Percentiles rank a stretch among this genome's conserved stretches.
phyloP scores from a whole-genome alignment of 2,329 filamentous ascomycete genomes.

The Ustulina deusta region DNA sequence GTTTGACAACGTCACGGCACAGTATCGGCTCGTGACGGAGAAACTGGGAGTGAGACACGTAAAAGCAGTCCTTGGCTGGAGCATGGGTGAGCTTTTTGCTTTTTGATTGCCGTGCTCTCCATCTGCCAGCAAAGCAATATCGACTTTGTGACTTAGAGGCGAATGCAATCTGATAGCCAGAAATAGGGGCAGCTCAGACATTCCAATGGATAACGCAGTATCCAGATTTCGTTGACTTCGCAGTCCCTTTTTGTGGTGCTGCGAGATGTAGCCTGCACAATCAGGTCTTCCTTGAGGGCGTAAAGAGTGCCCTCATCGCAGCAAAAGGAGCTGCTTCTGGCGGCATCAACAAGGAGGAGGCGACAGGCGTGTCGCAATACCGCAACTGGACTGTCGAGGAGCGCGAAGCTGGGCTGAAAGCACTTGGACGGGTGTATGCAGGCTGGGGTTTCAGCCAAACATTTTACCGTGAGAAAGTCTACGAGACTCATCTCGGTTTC shows the following conservation, averaged over 20 bases:
- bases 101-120: neutral
- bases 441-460: conserved; percentile 85
- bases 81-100: conserved; percentile 60
- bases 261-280: conserved; percentile 75
- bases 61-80: conserved; percentile 74
- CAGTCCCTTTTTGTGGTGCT: conserved; percentile 74
- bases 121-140: neutral
- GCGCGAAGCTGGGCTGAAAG: conserved; percentile 67
- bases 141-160: neutral
- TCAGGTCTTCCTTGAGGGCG: conserved; percentile 72
- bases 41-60: conserved; percentile 70
- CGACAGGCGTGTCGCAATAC: conserved; percentile 54
- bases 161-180: conserved; percentile 13
- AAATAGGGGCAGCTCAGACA: conserved; percentile 69
- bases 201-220: conserved; percentile 74
- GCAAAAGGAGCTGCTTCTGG: conserved; percentile 66
- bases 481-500: conserved; percentile 72
- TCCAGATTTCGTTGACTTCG: conserved; percentile 73
- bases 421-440: conserved; percentile 80
- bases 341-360: conserved; percentile 61
- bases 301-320: conserved; percentile 68
- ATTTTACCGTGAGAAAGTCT: conserved; percentile 80
- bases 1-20: conserved; percentile 77
- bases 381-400: conserved; percentile 66
- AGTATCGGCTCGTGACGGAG: conserved; percentile 74